These are phyloP conservation scores for Musa beccarii DNA, from an alignment of 176 grass and related monocot genomes.

Conservation along the genomic window DNA sequence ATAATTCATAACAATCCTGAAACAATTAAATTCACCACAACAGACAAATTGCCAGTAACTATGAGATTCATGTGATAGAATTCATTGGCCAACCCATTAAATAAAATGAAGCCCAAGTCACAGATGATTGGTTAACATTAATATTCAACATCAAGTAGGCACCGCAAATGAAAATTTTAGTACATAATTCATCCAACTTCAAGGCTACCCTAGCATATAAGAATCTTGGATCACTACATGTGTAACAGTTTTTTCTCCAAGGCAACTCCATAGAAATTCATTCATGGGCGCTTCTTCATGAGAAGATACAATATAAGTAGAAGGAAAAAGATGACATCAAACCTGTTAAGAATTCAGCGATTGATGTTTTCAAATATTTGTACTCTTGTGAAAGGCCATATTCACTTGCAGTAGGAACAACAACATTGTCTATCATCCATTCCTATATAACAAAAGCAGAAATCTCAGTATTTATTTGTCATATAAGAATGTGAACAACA, in stretches of 20 bases:
- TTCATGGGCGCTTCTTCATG: not conserved
- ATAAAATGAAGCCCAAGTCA: not conserved
- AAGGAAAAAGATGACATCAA: conserved; percentile 7
- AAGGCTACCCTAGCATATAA: not conserved
- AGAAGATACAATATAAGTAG: not conserved
- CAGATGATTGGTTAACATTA: not conserved
- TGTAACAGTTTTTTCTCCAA: not conserved
- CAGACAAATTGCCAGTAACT: too few relatives aligned
- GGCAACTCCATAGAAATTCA: not conserved
- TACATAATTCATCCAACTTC: not conserved
- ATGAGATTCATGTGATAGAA: not conserved
- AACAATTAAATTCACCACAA: too few relatives aligned
- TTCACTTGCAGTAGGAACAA: conserved; percentile 65
- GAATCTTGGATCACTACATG: not conserved
- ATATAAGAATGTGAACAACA: not conserved
- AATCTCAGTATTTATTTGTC: not conserved
- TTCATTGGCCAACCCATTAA: not conserved
- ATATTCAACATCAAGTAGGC: not conserved
- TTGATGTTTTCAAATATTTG: conserved; percentile 75
- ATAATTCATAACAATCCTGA: too few relatives aligned
- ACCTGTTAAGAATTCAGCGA: conserved; percentile 77
- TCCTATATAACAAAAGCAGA: conserved; percentile 38
- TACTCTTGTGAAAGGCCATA: conserved; percentile 69
- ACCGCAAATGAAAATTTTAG: not conserved
- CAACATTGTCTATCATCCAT: conserved; percentile 81